Conservation (phyloP, 192 early-diverging fungal species). For the Umbelopsis vinacea region DNA sequence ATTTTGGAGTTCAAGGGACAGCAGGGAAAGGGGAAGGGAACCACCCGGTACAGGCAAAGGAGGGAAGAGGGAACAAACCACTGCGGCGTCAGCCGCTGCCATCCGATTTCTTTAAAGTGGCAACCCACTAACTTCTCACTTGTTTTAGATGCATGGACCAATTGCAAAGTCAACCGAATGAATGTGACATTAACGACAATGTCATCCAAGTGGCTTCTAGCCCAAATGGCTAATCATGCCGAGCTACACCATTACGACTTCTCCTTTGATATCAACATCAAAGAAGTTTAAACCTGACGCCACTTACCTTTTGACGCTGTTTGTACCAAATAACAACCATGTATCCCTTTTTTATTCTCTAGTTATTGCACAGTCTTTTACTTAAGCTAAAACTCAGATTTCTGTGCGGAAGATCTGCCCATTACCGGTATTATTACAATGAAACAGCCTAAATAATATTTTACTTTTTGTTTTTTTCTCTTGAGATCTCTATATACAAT, state of each 20-base stretch:
- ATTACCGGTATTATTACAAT: slow-evolving; percentile 23
- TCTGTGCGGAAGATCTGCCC: not conserved
- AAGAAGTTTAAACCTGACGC: slow-evolving; percentile 1
- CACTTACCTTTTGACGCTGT: not conserved
- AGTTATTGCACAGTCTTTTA: not conserved
- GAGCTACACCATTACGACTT: not conserved
- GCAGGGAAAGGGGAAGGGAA: slow-evolving; percentile 19
- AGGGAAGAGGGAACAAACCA: slow-evolving; percentile 4
- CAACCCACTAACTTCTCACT: not conserved
- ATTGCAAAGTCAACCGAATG: slow-evolving; percentile 12
- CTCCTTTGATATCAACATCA: not conserved
- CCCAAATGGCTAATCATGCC: not conserved
- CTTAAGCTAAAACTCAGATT: not conserved
- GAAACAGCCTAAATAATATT: not conserved
- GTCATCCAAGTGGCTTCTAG: not conserved
- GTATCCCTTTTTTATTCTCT: not conserved
- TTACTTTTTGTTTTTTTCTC: not conserved
- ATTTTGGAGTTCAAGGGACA: slow-evolving; percentile 19
- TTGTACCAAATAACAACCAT: no score
- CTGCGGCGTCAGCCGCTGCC: slow-evolving; percentile 22
- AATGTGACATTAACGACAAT: slow-evolving; percentile 3
- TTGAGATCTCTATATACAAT: not conserved
- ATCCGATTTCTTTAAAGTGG: slow-evolving; percentile 25
- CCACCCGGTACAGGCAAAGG: not conserved
- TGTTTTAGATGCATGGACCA: slow-evolving; percentile 19